phyloP scores from a whole-genome alignment of 2,329 filamentous ascomycete genomes.

The Trichophyton rubrum region DNA sequence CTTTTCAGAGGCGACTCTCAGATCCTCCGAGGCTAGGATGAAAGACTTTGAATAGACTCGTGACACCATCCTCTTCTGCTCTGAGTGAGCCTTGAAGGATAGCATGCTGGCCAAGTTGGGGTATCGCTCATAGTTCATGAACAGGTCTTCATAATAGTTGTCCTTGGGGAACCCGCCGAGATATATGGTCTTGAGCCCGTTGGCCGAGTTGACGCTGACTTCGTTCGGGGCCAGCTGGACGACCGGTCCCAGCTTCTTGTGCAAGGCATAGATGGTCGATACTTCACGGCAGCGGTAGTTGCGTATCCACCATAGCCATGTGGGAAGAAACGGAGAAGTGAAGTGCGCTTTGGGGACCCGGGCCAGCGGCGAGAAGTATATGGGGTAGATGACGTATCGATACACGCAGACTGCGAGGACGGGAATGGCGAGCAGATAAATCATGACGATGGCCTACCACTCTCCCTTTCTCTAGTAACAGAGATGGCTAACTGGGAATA shows the following conservation, averaged over 20 bases:
- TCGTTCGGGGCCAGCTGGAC: constrained; percentile 51
- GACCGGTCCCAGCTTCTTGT: constrained; percentile 43
- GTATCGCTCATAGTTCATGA: constrained; percentile 47
- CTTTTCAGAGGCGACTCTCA: constrained; percentile 40
- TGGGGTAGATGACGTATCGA: constrained; percentile 30
- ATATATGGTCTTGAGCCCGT: constrained; percentile 48
- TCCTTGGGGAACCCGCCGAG: constrained; percentile 57
- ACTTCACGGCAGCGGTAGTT: constrained; percentile 45
- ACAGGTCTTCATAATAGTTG: constrained; percentile 51
- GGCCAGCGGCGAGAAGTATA: constrained; percentile 49
- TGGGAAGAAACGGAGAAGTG: constrained; percentile 47
- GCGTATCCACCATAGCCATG: constrained; percentile 56
- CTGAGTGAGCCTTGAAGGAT: constrained; percentile 47
- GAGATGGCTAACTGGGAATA: not conserved
- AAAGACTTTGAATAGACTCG: constrained; percentile 64
- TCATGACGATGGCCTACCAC: not conserved
- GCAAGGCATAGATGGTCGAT: constrained; percentile 43
- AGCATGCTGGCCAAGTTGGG: constrained; percentile 55
- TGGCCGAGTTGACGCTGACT: constrained; percentile 51
- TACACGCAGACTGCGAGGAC: constrained; percentile 17
- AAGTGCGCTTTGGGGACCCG: constrained; percentile 58
- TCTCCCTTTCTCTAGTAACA: not conserved
- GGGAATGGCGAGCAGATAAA: not conserved
- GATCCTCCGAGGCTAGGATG: constrained; percentile 45
- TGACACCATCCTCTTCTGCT: constrained; percentile 58